Conservation (phyloP, 371 early-diverging fungal species). For the Rhizopus stolonifer region DNA sequence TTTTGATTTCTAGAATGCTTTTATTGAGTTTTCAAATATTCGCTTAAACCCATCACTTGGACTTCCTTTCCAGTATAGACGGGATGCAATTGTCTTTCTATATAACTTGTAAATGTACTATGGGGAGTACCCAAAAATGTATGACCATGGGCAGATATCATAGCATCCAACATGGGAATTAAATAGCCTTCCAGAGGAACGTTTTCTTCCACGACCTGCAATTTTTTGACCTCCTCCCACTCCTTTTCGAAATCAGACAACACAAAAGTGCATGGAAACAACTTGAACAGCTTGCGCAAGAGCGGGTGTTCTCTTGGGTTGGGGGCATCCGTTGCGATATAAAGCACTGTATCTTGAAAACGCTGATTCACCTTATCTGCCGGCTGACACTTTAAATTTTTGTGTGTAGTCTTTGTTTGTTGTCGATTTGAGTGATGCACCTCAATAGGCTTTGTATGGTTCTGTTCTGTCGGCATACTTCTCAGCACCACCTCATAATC, state of each 20-base stretch:
- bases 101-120: slow-evolving; percentile 61
- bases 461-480: not conserved
- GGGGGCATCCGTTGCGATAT: slow-evolving; percentile 61
- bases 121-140: slow-evolving; percentile 58
- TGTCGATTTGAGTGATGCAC: slow-evolving; percentile 17
- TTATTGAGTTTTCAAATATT: not conserved
- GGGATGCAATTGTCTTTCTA: slow-evolving; percentile 58
- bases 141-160: slow-evolving; percentile 60
- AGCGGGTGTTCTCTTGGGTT: slow-evolving; percentile 53
- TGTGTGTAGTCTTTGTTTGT: slow-evolving; percentile 7
- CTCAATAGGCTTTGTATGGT: slow-evolving; percentile 25
- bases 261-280: slow-evolving; percentile 61
- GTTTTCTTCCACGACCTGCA: slow-evolving; percentile 50
- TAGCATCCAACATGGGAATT: slow-evolving; percentile 67
- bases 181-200: slow-evolving; percentile 51
- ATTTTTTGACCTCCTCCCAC: slow-evolving; percentile 37
- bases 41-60: slow-evolving; percentile 16
- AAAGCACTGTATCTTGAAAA: slow-evolving; percentile 40
- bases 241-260: slow-evolving; percentile 54
- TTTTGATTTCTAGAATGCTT: not conserved
- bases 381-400: slow-evolving; percentile 10
- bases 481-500: slow-evolving; percentile 5
- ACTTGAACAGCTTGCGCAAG: slow-evolving; percentile 55
- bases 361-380: slow-evolving; percentile 12
- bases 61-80: slow-evolving; percentile 40